Evolutionary conservation across 805 yeast genomes (phyloP), one percentile per base, ranked within the genome.

Genomic region (Tetrapisispora iriomotensis): DNA sequence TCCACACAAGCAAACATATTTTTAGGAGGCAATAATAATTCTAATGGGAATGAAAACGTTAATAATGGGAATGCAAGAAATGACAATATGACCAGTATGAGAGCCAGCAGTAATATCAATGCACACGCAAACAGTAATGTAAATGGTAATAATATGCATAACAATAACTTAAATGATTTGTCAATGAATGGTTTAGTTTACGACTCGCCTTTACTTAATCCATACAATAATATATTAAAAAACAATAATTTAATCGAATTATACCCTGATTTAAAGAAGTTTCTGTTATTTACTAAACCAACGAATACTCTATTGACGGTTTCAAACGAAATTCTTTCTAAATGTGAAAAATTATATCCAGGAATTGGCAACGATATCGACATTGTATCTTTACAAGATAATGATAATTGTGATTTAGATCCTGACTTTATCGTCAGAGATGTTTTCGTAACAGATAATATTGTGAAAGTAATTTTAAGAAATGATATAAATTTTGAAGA

Each of bases 341-440:
- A 85, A 43, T 79, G 76, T 51, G 55, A 64, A 25, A 77, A 74
- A 51, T 62, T 83, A 38, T 84, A 84, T 46, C 92, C 92, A 0
- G 67, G 67, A 18, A 31, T 57, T 30, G 77, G 72, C 36, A 74
- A 69, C 4, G 69, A 70, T 1, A 55, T 82, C 15, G 66, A 66
- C 6, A 72, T 84, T 29, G 61, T 69, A n/a, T 71, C 73, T 37
- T 59, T 84, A 5, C 94, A 83, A 52, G 90, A 83, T 56, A 58
- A 58, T 30, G 71, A 75, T 42, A 71, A 70, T 41, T 82, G 88
- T 48, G 94, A 84, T 53, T 61, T 84, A 41, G 95, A 84, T 56
- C 88, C 88, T 0, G 94, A 82, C 43, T 83, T 77, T 46, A 44
- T 58, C 2, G 80, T 77, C 0, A 70, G 70, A 8, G 84, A 82